Evolutionary conservation across 192 early-diverging fungal genomes (phyloP).

Genomic region (Podila verticillata): DNA sequence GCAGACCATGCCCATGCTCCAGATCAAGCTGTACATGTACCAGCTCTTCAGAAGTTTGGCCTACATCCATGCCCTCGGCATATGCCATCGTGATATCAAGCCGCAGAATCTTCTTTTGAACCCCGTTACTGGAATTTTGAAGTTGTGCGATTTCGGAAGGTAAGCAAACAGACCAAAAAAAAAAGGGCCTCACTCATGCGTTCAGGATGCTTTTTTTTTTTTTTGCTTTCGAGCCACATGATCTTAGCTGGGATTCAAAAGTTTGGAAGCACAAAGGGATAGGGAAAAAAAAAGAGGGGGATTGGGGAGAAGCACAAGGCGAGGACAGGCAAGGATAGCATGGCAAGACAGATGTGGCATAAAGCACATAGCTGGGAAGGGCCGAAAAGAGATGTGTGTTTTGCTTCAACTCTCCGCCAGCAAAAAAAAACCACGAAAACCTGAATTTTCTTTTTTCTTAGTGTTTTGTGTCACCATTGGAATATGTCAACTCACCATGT

Average conservation of each 20-base stretch:
- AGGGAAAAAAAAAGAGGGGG: conserved; percentile 4
- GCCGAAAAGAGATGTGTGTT: no score
- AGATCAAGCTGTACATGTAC: conserved; percentile 99
- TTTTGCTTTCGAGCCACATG: conserved; percentile 39
- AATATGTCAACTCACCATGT: no score
- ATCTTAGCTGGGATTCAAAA: conserved; percentile 47
- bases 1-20: conserved; percentile 94
- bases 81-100: conserved; percentile 99
- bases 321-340: not conserved
- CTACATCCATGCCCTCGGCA: conserved; percentile 96
- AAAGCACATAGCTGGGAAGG: no score
- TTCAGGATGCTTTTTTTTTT: conserved; percentile 8
- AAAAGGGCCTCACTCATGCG: not conserved
- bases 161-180: conserved; percentile 9
- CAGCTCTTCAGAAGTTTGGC: conserved; percentile 96
- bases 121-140: conserved; percentile 89
- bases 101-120: conserved; percentile 98
- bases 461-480: conserved; percentile 30
- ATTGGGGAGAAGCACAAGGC: not conserved
- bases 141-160: conserved; percentile 97
- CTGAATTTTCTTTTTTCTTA: not conserved
- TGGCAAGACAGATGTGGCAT: not conserved
- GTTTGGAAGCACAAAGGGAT: conserved; percentile 17
- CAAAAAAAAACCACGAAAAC: no score
- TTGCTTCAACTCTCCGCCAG: no score